Evolutionary conservation across 1,139 yeast genomes (phyloP).

Genomic region (Yamadazyma dendronema): DNA sequence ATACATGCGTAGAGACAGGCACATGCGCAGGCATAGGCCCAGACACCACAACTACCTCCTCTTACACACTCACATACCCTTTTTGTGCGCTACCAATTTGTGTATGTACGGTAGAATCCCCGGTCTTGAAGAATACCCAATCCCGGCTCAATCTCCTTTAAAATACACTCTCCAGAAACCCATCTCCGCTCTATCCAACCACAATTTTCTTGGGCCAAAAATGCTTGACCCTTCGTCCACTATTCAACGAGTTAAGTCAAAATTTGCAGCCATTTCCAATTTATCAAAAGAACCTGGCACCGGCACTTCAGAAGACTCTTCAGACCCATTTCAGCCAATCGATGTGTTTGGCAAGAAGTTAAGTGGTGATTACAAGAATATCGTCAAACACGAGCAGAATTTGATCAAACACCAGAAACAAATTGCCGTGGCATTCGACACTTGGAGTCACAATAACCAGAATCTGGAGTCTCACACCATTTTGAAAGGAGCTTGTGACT

Average conservation of each 20-base stretch:
- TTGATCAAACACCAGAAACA: background rate
- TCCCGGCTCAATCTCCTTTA: too few relatives aligned
- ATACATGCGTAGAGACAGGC: too few relatives aligned
- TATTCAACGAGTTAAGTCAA: slow-evolving; percentile 30
- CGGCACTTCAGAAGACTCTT: background rate
- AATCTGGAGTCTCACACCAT: slow-evolving; percentile 6
- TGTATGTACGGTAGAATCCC: too few relatives aligned
- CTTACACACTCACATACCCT: too few relatives aligned
- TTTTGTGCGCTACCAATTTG: too few relatives aligned
- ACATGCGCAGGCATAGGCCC: too few relatives aligned
- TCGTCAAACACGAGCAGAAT: background rate
- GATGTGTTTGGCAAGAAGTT: background rate
- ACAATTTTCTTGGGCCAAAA: too few relatives aligned
- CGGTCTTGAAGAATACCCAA: too few relatives aligned
- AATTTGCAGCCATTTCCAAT: slow-evolving; percentile 20
- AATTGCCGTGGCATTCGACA: slow-evolving; percentile 1
- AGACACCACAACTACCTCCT: too few relatives aligned
- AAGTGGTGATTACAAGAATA: background rate
- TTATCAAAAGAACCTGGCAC: background rate
- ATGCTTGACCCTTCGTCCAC: too few relatives aligned
- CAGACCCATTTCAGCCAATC: background rate
- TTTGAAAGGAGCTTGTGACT: slow-evolving; percentile 11
- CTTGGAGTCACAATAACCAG: slow-evolving; percentile 10
- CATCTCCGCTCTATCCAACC: too few relatives aligned
- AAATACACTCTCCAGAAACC: too few relatives aligned